Evolutionary conservation across 2,329 filamentous ascomycete species (phyloP), one percentile per base, ranked within the genome.

Genomic region (Pyrenophora seminiperda): DNA sequence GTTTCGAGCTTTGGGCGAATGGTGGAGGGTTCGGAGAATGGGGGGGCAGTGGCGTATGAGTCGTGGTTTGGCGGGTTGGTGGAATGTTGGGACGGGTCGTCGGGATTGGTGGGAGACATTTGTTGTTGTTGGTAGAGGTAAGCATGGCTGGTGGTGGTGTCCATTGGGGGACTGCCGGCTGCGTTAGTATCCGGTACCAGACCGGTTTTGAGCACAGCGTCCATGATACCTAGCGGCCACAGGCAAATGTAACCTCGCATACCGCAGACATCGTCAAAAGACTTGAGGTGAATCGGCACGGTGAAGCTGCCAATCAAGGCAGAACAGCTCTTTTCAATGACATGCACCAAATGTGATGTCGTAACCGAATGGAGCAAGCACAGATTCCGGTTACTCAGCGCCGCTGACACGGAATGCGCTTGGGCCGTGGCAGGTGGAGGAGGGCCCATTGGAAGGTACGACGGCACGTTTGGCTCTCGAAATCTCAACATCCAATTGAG

Each of bases 401-500:
- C 34, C 2, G 46, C 44, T 2, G 46, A 36, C 1, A 43, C 22
- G 3, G 37, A 30, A 6, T 57, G 38, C 13, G 50, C 40, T 29
- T 47, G 45, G 18, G 47, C n/a, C n/a, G n/a, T 3, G 4, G 36
- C 27, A 10, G 41, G 18, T 18, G 27, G 18, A 18, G 27, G 18
- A 18, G 27, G 4, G 3, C 40, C 31, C 13, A 22, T 34, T 5
- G 9, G 17, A 30, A 29, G 18, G n/a, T n/a, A n/a, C n/a, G 15
- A 22, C 5, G 17, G 19, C 4, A 32, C 22, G 6, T 19, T 36
- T 18, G 50, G 43, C 17, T 62, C 61, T 3, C 63, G 63, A 1
- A 69, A 44, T 9, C 54, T 52, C 15, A 66, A 57, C 61, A 68
- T 66, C 64, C 64, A 69, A 19, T 68, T 69, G 9, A 70, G 43